Conservation (phyloP, 2,329 filamentous ascomycete genomes). For the Septoria linicola region DNA sequence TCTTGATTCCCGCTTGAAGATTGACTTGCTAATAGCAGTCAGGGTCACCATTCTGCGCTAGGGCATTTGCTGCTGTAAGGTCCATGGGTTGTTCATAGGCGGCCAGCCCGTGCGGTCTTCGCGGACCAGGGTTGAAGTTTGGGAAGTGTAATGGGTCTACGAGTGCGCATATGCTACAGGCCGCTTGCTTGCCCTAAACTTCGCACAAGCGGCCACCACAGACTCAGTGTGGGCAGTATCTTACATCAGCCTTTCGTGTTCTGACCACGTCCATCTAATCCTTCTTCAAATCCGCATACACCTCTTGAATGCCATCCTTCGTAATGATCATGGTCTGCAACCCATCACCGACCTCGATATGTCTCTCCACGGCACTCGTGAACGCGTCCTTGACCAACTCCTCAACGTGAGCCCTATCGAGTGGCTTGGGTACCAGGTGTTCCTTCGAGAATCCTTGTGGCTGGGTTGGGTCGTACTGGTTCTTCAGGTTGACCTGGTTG, state of each 20-base stretch:
- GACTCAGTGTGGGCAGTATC: constrained; percentile 9
- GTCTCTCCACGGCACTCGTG: constrained; percentile 94
- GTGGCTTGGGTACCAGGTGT: constrained; percentile 65
- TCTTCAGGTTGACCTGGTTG: constrained; percentile 99
- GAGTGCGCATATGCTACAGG: too few species aligned
- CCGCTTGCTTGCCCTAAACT: too few species aligned
- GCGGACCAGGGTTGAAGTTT: too few species aligned
- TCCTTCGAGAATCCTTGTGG: constrained; percentile 78
- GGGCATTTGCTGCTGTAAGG: too few species aligned
- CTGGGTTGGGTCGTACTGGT: constrained; percentile 88
- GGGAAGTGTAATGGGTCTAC: too few species aligned
- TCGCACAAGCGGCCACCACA: too few species aligned
- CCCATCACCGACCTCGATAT: constrained; percentile 97
- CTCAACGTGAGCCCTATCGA: constrained; percentile 73
- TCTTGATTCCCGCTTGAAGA: too few species aligned
- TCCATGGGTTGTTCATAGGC: too few species aligned
- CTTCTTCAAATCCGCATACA: constrained; percentile 80
- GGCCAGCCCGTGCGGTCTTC: too few species aligned
- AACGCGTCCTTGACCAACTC: constrained; percentile 94
- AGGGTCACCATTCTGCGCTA: too few species aligned
- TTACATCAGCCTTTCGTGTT: constrained; percentile 13
- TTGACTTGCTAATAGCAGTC: too few species aligned
- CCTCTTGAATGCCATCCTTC: constrained; percentile 82
- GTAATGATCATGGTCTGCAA: constrained; percentile 95
- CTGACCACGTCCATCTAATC: constrained; percentile 54